phyloP scores from a whole-genome alignment of 2,329 filamentous ascomycete genomes.

The Diaporthe helianthi region DNA sequence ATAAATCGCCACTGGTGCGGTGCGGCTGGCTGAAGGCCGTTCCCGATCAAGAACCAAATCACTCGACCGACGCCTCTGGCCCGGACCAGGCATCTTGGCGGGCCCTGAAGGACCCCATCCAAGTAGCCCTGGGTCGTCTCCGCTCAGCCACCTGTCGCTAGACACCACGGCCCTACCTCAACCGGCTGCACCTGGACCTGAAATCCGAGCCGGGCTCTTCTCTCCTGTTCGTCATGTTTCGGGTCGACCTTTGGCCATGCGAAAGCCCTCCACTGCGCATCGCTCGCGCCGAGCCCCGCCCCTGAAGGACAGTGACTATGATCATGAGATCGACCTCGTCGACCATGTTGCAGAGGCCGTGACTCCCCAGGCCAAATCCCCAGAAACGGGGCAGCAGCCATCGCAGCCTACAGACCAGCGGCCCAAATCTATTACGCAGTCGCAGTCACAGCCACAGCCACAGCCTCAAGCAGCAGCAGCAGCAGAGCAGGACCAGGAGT shows the following conservation, averaged over 20 bases:
- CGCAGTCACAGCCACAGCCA: not conserved
- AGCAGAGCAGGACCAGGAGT: not conserved
- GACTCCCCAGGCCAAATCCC: slow-evolving; percentile 22
- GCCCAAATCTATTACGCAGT: not conserved
- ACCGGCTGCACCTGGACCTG: not conserved
- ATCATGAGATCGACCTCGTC: slow-evolving; percentile 75
- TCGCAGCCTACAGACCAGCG: not conserved
- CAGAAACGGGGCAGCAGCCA: slow-evolving; percentile 14
- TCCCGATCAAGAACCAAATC: not conserved
- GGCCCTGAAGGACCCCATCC: slow-evolving; percentile 5
- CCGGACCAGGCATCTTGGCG: slow-evolving; percentile 17
- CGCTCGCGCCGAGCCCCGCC: slow-evolving; percentile 62
- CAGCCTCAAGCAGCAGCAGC: not conserved
- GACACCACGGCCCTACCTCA: not conserved
- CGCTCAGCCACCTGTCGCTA: not conserved
- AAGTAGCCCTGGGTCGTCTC: slow-evolving; percentile 10
- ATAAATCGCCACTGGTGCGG: slow-evolving; percentile 13
- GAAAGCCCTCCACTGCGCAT: slow-evolving; percentile 43
- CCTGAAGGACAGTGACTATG: slow-evolving; percentile 67
- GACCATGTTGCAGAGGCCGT: slow-evolving; percentile 53
- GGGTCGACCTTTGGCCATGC: slow-evolving; percentile 31
- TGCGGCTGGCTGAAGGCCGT: not conserved
- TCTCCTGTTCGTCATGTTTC: slow-evolving; percentile 28
- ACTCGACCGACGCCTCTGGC: not conserved
- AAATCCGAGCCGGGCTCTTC: not conserved